Base-by-base conservation (phyloP, 2,329 filamentous ascomycete species). In the Pyricularia grisea region DNA sequence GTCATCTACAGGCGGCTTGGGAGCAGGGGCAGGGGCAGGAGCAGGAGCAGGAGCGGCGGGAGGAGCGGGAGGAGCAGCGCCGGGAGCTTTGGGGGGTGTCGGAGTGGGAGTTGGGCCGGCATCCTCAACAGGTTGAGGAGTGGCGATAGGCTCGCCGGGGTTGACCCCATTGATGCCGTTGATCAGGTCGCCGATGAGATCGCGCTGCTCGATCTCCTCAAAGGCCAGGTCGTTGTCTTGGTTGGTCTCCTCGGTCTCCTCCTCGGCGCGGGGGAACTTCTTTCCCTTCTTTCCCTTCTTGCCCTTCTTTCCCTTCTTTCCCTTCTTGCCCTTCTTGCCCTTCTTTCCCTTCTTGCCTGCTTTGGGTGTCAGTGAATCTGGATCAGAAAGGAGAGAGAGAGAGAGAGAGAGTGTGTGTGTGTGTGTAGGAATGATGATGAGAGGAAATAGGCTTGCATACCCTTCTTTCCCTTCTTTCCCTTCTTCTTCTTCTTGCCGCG, bases 391-490 rank as follows among this genome's bases (percentile, higher is more conserved):
- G 12, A 36, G 33, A 36, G 12, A 33, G 31, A 4, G 28, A 4
- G 31, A 7, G 61, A 6, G 3, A 3, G 61, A 11, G 61, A 2
- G 27, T 12, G 6, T 28, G 25, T 14, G 25, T 33, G 31, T 17
- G 17, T 7, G 6, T 27, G 31, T n/a, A n/a, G 28, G 33, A 25
- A 12, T 23, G 58, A 25, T 12, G 25, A n/a, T 25, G 11, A 12
- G 23, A n/a, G n/a, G 14, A 61, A 50, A 5, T 50, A 17, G 1
- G 33, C 33, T 50, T 5, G 42, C 66, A 25, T 68, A 63, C 67
- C 67, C 67, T 68, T 68, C 50, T 61, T 63, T 55, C 67, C 67
- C 67, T 68, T 68, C 50, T 61, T 63, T 55, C 67, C 67, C 67
- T 68, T 68, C 65, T 36, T 33, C 67, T 31, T 60, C 27, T 63